Conservation (phyloP, 2,329 filamentous ascomycete species). For the Mariannaea elegans region DNA sequence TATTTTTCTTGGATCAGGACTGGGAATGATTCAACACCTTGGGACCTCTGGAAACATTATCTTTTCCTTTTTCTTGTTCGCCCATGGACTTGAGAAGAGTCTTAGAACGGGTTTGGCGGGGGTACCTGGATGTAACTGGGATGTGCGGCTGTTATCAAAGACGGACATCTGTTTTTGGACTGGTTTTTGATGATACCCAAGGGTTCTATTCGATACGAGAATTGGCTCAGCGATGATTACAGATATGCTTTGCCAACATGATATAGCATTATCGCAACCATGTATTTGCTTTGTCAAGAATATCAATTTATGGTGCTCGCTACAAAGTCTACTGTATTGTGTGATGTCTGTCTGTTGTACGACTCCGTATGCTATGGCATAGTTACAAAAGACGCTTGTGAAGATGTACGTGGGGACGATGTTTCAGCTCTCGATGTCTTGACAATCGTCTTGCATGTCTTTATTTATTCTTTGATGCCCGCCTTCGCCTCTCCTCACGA, state of each 20-base stretch:
- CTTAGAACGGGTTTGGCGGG: constrained; percentile 17
- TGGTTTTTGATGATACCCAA: constrained; percentile 47
- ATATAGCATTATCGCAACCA: constrained; percentile 15
- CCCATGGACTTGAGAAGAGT: constrained; percentile 10
- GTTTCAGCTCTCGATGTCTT: neutral
- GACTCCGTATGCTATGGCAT: too few relatives aligned
- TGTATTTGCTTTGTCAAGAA: constrained; percentile 11
- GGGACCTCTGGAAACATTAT: constrained; percentile 13
- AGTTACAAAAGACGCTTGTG: too few relatives aligned
- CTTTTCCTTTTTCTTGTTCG: constrained; percentile 12
- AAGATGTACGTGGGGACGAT: neutral
- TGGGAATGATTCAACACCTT: constrained; percentile 2
- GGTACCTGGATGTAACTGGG: constrained; percentile 28
- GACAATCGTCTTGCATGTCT: neutral
- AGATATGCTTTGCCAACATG: constrained; percentile 23
- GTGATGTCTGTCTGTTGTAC: too few relatives aligned
- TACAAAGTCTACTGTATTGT: too few relatives aligned
- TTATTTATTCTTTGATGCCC: neutral
- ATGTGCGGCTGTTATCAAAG: constrained; percentile 40
- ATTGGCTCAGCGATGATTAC: constrained; percentile 25
- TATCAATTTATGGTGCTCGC: constrained; percentile 8
- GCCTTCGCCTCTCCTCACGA: constrained; percentile 42
- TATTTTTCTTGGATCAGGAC: constrained; percentile 19
- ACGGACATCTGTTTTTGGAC: constrained; percentile 40
- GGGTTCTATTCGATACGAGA: constrained; percentile 36